Percentiles rank a stretch among this genome's conserved stretches.
Conservation (phyloP, 345 rosid genomes). For the Linum lewisii region DNA sequence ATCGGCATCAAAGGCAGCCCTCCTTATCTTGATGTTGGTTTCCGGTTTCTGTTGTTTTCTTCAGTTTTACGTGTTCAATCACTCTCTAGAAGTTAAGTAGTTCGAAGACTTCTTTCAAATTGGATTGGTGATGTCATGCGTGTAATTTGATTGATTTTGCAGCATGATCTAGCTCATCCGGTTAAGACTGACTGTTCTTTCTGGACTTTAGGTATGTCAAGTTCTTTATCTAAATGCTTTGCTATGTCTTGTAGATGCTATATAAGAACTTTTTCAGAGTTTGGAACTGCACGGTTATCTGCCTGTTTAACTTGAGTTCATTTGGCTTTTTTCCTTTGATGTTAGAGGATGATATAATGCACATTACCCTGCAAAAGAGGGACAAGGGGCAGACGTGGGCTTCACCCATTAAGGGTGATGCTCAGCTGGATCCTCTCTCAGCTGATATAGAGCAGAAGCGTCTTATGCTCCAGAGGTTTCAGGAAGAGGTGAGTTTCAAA, state of each 20-base stretch:
- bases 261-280: neutral
- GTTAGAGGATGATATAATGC: constrained; percentile 80
- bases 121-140: neutral
- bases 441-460: constrained; percentile 80
- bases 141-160: constrained; percentile 3
- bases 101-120: no score
- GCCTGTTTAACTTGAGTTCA: constrained; percentile 3
- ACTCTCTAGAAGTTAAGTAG: no score
- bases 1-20: constrained; percentile 94
- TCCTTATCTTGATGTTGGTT: constrained; percentile 80
- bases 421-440: constrained; percentile 58
- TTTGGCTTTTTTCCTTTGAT: constrained; percentile 1
- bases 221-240: neutral
- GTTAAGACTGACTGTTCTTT: constrained; percentile 88
- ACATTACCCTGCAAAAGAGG: constrained; percentile 77
- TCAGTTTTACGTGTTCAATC: neutral
- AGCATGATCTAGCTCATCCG: constrained; percentile 68
- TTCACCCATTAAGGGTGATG: constrained; percentile 72
- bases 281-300: neutral
- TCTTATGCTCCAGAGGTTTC: constrained; percentile 92
- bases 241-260: neutral
- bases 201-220: constrained; percentile 66
- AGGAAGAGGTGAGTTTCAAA: constrained; percentile 59
- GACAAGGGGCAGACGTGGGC: constrained; percentile 90
- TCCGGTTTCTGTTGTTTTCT: neutral